Conservation (phyloP, 2,329 filamentous ascomycete genomes). For the Tolypocladium ovalisporum region DNA sequence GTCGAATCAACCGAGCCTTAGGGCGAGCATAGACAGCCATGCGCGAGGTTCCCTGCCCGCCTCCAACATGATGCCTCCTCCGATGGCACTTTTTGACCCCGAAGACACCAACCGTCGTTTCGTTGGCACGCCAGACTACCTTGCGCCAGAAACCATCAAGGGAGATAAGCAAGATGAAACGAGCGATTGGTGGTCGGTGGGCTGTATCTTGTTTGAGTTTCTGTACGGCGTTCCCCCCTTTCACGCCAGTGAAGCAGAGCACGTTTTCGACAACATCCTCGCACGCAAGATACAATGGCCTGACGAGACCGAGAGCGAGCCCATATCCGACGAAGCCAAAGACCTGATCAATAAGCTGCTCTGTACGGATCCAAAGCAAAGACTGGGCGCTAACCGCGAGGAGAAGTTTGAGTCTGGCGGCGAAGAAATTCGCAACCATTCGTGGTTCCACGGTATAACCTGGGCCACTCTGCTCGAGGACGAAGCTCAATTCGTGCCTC, state of each 20-base stretch:
- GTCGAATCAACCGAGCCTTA: conserved; percentile 21
- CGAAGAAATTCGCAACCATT: conserved; percentile 78
- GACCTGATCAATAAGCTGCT: conserved; percentile 91
- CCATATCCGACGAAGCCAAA: conserved; percentile 74
- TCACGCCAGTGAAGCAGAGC: conserved; percentile 77
- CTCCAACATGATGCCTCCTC: conserved; percentile 70
- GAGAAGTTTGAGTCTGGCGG: conserved; percentile 78
- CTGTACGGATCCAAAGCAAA: conserved; percentile 69
- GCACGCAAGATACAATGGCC: conserved; percentile 88
- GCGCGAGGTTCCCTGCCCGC: conserved; percentile 27
- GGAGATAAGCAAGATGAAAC: conserved; percentile 93
- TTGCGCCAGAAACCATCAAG: conserved; percentile 93
- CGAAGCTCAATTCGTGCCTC: conserved; percentile 89
- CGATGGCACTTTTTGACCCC: conserved; percentile 91
- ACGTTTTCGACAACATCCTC: conserved; percentile 95
- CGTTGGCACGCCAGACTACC: conserved; percentile 92
- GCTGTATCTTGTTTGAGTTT: conserved; percentile 95
- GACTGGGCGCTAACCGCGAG: conserved; percentile 75
- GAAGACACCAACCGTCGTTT: conserved; percentile 89
- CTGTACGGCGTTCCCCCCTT: conserved; percentile 90
- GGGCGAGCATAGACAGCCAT: conserved; percentile 22
- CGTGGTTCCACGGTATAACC: conserved; percentile 79
- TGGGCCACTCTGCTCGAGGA: conserved; percentile 92
- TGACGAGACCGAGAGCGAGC: conserved; percentile 62
- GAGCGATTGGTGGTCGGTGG: conserved; percentile 99